Conservation (phyloP, 2,329 filamentous ascomycete species). For the Dactylellina parvicollis region DNA sequence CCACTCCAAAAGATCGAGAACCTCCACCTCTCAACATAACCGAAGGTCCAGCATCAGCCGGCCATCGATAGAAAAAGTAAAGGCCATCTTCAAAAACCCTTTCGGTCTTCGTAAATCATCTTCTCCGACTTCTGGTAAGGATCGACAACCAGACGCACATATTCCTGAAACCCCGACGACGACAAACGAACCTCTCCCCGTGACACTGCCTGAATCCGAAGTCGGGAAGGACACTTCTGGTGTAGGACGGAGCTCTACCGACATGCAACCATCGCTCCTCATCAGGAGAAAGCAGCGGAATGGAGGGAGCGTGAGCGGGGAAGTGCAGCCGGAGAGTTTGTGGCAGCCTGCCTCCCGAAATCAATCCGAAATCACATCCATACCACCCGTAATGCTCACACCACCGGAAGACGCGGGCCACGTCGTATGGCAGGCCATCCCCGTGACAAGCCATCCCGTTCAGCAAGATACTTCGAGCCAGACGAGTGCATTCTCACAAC, state of each 20-base stretch:
- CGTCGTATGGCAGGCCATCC: constrained; percentile 32
- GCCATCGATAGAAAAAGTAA: constrained; percentile 38
- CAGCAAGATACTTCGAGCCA: background rate
- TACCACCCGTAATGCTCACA: constrained; percentile 46
- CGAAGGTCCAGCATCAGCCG: constrained; percentile 31
- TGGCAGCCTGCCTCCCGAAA: constrained; percentile 29
- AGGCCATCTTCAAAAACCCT: constrained; percentile 15
- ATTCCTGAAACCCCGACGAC: constrained; percentile 6
- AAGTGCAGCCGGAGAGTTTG: constrained; percentile 35
- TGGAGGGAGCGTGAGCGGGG: constrained; percentile 31
- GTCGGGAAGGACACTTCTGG: constrained; percentile 15
- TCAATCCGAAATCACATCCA: constrained; percentile 35
- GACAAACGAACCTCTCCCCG: constrained; percentile 6
- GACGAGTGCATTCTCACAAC: constrained; percentile 21
- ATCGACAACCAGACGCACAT: constrained; percentile 19
- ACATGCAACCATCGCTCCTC: constrained; percentile 46
- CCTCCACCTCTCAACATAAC: constrained; percentile 39
- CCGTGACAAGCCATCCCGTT: constrained; percentile 12
- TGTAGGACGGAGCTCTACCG: constrained; percentile 20
- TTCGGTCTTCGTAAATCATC: constrained; percentile 25
- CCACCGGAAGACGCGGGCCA: constrained; percentile 44
- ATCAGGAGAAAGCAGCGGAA: constrained; percentile 48
- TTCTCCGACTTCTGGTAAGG: constrained; percentile 24
- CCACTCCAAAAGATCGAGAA: constrained; percentile 20
- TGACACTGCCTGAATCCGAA: constrained; percentile 17